phyloP scores from a whole-genome alignment of 208 protist genomes.

The Leishmania amazonensis region DNA sequence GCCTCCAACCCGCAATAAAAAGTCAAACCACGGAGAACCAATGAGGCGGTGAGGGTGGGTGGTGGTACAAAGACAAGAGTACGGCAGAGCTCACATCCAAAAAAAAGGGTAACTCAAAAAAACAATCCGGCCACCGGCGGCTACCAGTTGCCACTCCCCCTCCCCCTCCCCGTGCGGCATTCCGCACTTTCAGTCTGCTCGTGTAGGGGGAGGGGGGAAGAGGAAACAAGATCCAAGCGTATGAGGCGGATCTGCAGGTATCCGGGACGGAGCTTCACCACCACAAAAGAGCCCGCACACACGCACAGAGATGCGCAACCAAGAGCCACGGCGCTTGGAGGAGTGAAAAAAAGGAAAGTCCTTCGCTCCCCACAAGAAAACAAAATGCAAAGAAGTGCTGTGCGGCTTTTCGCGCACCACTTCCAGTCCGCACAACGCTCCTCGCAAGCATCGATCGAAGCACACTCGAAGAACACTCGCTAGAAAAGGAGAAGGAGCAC shows the following conservation, averaged over 20 bases:
- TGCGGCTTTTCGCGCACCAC: not conserved
- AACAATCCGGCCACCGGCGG: not conserved
- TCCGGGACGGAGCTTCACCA: not conserved
- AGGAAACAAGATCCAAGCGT: not conserved
- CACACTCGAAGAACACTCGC: not conserved
- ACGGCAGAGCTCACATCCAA: too few species aligned
- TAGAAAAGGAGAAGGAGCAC: not conserved
- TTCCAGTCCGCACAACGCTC: not conserved
- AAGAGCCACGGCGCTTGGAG: not conserved
- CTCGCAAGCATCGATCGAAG: not conserved
- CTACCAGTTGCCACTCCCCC: not conserved
- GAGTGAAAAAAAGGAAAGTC: not conserved
- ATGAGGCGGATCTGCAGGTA: not conserved
- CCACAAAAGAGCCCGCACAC: not conserved
- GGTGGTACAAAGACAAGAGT: not conserved
- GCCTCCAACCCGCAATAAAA: not conserved
- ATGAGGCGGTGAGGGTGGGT: not conserved
- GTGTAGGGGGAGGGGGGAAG: not conserved
- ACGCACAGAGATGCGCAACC: not conserved
- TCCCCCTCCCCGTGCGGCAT: not conserved
- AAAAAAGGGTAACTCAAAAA: not conserved
- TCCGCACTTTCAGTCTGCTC: not conserved
- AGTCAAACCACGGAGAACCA: not conserved
- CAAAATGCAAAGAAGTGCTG: not conserved
- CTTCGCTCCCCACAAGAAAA: not conserved